These are phyloP conservation scores for Suhomyces atakaporum DNA, from an alignment of 1,139 yeast genomes.

Conservation along the genomic window DNA sequence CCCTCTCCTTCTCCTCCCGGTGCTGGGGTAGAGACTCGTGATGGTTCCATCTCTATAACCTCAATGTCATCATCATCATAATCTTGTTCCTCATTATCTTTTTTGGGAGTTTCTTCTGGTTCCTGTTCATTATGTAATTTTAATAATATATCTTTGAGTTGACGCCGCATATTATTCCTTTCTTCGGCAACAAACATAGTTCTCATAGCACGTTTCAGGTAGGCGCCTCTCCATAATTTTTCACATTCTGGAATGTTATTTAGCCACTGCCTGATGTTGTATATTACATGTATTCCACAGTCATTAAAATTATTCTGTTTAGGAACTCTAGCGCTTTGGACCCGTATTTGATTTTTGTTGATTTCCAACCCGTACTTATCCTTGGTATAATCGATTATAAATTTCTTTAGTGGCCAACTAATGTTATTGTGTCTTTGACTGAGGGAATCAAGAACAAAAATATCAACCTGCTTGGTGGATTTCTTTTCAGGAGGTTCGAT, in stretches of 20 bases:
- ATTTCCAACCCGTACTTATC: constrained; percentile 59
- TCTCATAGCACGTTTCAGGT: constrained; percentile 14
- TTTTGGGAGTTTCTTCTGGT: constrained; percentile 1
- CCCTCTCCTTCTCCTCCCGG: constrained; percentile 1
- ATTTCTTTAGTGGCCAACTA: constrained; percentile 56
- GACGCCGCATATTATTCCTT: constrained; percentile 33
- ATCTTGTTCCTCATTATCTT: constrained; percentile 2
- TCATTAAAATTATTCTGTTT: constrained; percentile 88
- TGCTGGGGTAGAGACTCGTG: constrained; percentile 7
- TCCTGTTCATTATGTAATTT: constrained; percentile 25
- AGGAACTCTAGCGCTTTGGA: constrained; percentile 65
- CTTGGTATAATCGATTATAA: constrained; percentile 69
- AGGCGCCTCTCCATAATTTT: constrained; percentile 47
- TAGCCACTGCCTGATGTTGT: constrained; percentile 70
- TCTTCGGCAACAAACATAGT: constrained; percentile 33
- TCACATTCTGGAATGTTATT: constrained; percentile 52
- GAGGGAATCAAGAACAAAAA: constrained; percentile 80
- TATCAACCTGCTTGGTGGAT: constrained; percentile 36
- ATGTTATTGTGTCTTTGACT: constrained; percentile 58
- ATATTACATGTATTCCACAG: constrained; percentile 92
- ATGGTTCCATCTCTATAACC: constrained; percentile 13
- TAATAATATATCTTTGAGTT: constrained; percentile 30
- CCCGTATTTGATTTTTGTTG: constrained; percentile 42
- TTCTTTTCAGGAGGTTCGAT: constrained; percentile 4
- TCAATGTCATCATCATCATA: constrained; percentile 17